phyloP scores from a whole-genome alignment of 2,329 filamentous ascomycete genomes.

The Gaeumannomyces tritici region DNA sequence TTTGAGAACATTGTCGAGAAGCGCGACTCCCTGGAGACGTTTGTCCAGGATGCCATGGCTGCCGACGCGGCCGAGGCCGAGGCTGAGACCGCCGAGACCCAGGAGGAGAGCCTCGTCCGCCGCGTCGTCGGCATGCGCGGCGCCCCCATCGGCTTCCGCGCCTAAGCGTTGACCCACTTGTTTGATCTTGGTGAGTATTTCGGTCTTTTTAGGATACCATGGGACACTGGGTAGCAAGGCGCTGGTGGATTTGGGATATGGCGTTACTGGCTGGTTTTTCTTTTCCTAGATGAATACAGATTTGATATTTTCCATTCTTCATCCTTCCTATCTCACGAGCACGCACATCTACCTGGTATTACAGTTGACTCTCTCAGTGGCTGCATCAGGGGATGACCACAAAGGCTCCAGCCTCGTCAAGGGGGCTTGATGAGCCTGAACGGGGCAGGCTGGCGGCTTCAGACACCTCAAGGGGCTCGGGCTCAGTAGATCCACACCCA shows the following conservation, averaged over 20 bases:
- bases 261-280: not conserved
- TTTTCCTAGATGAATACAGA: not conserved
- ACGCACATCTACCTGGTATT: too few species aligned
- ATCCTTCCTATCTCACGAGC: too few species aligned
- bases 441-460: too few species aligned
- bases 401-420: not conserved
- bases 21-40: not conserved
- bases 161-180: not conserved
- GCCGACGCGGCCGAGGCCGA: not conserved
- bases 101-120: not conserved
- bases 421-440: not conserved
- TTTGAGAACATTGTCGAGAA: not conserved
- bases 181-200: not conserved
- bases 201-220: too few species aligned
- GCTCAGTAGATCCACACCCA: not conserved
- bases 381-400: not conserved
- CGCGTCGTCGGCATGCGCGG: not conserved
- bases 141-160: not conserved
- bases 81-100: not conserved
- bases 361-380: too few species aligned
- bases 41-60: too few species aligned
- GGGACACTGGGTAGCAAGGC: not conserved
- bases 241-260: not conserved
- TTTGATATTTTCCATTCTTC: not conserved
- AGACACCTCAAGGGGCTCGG: too few species aligned